phyloP scores from a whole-genome alignment of 2,329 filamentous ascomycete species.

The Alternaria sp. region DNA sequence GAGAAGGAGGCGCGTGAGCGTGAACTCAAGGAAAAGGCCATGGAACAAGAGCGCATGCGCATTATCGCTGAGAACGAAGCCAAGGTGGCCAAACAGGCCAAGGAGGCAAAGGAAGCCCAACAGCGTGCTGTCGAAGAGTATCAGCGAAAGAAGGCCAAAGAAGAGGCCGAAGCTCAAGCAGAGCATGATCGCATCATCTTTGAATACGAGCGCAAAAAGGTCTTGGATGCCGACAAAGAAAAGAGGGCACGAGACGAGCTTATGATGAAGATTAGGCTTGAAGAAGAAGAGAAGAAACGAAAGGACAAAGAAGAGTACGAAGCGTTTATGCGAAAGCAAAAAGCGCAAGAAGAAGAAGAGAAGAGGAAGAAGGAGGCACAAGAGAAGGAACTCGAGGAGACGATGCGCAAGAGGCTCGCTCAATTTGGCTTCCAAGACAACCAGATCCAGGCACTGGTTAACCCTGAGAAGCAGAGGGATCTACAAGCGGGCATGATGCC shows the following conservation, averaged over 20 bases:
- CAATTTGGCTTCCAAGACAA: constrained; percentile 58
- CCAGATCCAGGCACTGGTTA: constrained; percentile 59
- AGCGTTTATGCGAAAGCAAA: constrained; percentile 52
- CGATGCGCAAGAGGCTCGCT: constrained; percentile 56
- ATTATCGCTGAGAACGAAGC: constrained; percentile 44
- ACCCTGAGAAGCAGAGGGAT: constrained; percentile 56
- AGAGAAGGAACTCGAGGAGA: constrained; percentile 55
- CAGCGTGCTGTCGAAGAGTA: constrained; percentile 47
- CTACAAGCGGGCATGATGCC: constrained; percentile 48
- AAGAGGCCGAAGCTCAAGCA: constrained; percentile 42
- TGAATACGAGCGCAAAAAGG: constrained; percentile 50
- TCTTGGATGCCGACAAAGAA: constrained; percentile 49
- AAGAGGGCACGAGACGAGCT: constrained; percentile 50
- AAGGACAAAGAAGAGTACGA: constrained; percentile 56
- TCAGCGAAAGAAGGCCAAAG: constrained; percentile 46
- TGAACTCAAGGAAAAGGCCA: constrained; percentile 36
- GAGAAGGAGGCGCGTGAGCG: constrained; percentile 42
- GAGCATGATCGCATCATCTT: constrained; percentile 47
- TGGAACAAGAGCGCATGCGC: constrained; percentile 40
- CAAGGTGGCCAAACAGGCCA: constrained; percentile 40
- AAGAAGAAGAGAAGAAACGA: constrained; percentile 53
- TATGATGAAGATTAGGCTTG: constrained; percentile 51
- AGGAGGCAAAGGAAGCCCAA: constrained; percentile 43
- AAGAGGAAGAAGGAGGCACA: constrained; percentile 52
- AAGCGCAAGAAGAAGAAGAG: constrained; percentile 53